Evolutionary conservation across 192 early-diverging fungal genomes (phyloP), one percentile per base, ranked within the genome.

Genomic region (Linnemannia elongata): DNA sequence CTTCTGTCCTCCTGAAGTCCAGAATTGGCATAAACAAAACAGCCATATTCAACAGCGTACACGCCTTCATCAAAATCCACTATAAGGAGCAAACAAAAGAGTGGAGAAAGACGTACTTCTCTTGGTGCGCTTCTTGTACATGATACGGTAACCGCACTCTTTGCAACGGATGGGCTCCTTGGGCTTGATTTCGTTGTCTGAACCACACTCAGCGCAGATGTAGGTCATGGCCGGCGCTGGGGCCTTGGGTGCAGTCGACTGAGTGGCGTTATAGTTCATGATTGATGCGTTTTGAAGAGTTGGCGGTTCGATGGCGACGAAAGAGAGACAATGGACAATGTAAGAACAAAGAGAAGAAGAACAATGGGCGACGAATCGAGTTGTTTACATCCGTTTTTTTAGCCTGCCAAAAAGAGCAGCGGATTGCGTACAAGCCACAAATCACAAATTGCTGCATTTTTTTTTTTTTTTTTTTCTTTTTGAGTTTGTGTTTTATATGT

Each of bases 41-140:
- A 8, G n/a, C 24, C 22, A 57, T 27, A 18, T 5, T 6, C 12
- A 54, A 22, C 52, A 17, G n/a, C 8, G 8, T 6, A 18, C n/a
- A 9, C n/a, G 55, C n/a, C 10, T 9, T 5, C 9, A 84, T 17
- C 30, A 20, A 45, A 57, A 27, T 24, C 0, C 55, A 57, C 8
- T 18, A 52, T 52, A 3, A 52, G 17, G 10, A 82, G 57, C 22
- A 63, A 39, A 39, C 10, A 63, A 79, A 45, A 70, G 60, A 66
- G 39, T 33, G 7, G 47, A 39, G 20, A 60, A 55, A 69, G 9
- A 89, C 93, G 77, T 91, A 97, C 96, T 97, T 93, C 96, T 88
- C 90, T 94, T 96, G 69, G 98, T 99, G 74, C 98, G 93, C 92
- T 97, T 97, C 92, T 99, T 99, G 91, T 98, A 97, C 95, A 99